Percentiles rank a stretch among this genome's conserved stretches.
Evolutionary conservation across 352 stramenopile species (phyloP).

Genomic region (Phytopythium ostracodes): DNA sequence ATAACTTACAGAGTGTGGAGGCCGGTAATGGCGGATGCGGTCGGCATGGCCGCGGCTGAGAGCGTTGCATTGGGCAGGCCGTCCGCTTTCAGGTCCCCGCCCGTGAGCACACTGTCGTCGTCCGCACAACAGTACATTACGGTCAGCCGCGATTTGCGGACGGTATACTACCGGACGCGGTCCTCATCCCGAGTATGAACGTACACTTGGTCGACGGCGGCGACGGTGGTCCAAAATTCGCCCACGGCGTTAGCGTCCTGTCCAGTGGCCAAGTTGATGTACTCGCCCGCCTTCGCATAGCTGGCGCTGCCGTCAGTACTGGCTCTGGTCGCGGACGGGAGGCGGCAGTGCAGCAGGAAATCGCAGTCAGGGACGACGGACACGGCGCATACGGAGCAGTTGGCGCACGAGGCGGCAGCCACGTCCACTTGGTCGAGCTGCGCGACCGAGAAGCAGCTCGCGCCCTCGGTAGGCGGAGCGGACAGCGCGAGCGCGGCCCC

Average conservation of each 20-base stretch:
- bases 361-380: not conserved
- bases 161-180: not conserved
- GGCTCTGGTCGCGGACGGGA: not conserved
- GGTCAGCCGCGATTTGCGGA: not conserved
- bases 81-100: not conserved
- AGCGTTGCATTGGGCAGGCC: constrained; percentile 1
- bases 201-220: not conserved
- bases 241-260: not conserved
- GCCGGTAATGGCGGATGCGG: not conserved
- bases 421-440: not conserved
- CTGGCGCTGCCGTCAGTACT: not conserved
- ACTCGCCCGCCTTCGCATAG: not conserved
- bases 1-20: not conserved
- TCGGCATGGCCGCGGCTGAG: not conserved
- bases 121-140: not conserved
- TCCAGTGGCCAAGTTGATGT: not conserved
- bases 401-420: not conserved
- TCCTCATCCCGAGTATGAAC: not conserved
- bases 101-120: not conserved
- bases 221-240: not conserved
- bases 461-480: not conserved
- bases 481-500: not conserved
- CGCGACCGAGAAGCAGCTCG: constrained; percentile 1
- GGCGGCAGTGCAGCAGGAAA: not conserved
- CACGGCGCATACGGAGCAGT: not conserved